A percentile compares a stretch with the other conserved stretches of the same genome.
These are phyloP conservation scores for Xylaria cubensis DNA, from an alignment of 495 filamentous ascomycete genomes.

Conservation along the genomic window DNA sequence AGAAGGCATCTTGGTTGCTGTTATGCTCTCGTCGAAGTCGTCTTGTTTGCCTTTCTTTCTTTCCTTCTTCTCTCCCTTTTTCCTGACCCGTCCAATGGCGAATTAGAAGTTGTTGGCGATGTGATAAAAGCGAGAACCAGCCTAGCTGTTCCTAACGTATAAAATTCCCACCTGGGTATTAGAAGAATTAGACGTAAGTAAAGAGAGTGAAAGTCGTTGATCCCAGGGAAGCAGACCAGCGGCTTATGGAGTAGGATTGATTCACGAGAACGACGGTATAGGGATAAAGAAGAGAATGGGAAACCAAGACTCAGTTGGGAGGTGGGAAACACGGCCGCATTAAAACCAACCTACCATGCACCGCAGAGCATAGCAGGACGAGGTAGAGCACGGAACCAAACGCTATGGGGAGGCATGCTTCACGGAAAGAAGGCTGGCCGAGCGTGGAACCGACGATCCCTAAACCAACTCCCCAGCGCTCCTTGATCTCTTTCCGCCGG, in stretches of 20 bases:
- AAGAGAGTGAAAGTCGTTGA: constrained; percentile 53
- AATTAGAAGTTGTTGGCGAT: constrained; percentile 13
- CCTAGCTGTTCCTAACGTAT: constrained; percentile 46
- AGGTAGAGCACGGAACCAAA: constrained; percentile 3
- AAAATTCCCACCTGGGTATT: constrained; percentile 51
- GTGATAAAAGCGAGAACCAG: constrained; percentile 51
- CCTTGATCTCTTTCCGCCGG: constrained; percentile 30
- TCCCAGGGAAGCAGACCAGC: constrained; percentile 62
- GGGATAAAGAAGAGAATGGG: constrained; percentile 38
- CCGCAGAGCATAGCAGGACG: constrained; percentile 25
- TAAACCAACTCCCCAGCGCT: constrained; percentile 33
- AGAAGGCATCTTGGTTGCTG: constrained; percentile 53
- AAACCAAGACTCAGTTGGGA: constrained; percentile 29
- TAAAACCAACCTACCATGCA: constrained; percentile 33
- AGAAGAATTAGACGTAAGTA: constrained; percentile 47
- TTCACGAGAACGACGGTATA: constrained; percentile 42
- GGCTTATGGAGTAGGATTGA: constrained; percentile 56
- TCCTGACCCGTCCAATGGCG: constrained; percentile 27
- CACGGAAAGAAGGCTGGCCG: constrained; percentile 42
- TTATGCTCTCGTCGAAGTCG: constrained; percentile 27
- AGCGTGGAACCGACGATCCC: constrained; percentile 35
- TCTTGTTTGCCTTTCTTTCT: constrained; percentile 35
- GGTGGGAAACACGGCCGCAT: constrained; percentile 47
- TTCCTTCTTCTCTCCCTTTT: constrained; percentile 36
- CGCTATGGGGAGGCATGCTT: constrained; percentile 30